Base-by-base conservation (phyloP, 2,329 filamentous ascomycete species). In the Calycina herbarum region DNA sequence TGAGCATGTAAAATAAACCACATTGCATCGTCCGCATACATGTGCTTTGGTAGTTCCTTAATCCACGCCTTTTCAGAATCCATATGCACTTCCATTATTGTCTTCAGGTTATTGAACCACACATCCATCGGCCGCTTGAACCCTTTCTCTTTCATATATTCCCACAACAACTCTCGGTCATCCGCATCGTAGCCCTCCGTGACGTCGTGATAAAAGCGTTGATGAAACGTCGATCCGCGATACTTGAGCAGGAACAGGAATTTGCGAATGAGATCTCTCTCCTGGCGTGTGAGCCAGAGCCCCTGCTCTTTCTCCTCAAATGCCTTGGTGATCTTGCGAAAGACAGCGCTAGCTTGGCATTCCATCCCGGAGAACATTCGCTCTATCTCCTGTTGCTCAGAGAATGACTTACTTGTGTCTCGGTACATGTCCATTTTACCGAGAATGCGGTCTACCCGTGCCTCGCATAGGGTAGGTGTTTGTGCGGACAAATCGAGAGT, bases 191-290 rank as follows among this genome's bases (percentile, higher is more conserved):
- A 83, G 0, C 68, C 70, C 4, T 78, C 73, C 0, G 70, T 31
- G 1, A 61, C 71, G 2, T 78, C 72, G 59, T 78, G 74, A 54
- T 78, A 72, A 71, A 77, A 82, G 0, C 78, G 75, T 15, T 64
- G 61, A 64, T 77, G 73, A 57, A 80, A 79, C 5, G 45, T 64
- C 1, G 70, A 72, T n/a, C 74, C 73, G 15, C 81, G 78, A 59
- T 82, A 82, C 64, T 80, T 80, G 70, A 82, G 76, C 3, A 83
- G 69, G 67, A 82, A 82, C 2, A 81, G 72, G 60, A 82, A 82
- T 63, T 81, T 82, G 57, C 81, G 78, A 10, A 82, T 42, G 1
- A 74, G 61, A 66, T 82, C 73, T 57, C 73, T 70, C 24, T 80
- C 74, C 0, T 59, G 38, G 5, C 79, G 74, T 1, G 69, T 73